These are phyloP conservation scores for Parastagonospora nodorum DNA, from an alignment of 2,329 filamentous ascomycete species.

Conservation along the genomic window DNA sequence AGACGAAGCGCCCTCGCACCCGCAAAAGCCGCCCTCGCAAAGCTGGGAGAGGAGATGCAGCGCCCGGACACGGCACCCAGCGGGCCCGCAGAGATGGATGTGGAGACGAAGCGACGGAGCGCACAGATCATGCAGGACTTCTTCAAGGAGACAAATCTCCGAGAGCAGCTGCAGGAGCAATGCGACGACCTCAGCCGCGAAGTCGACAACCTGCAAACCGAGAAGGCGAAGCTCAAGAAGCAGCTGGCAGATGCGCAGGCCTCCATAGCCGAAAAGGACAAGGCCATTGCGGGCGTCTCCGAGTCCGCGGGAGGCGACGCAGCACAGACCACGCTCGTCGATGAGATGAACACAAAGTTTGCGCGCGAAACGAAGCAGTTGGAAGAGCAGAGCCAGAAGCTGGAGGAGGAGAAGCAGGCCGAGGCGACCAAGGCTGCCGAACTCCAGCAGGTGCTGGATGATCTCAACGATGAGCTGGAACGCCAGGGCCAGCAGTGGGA, in stretches of 20 bases:
- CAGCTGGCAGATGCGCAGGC: conserved; percentile 39
- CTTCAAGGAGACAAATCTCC: conserved; percentile 45
- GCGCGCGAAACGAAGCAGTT: conserved; percentile 39
- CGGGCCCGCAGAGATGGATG: conserved; percentile 35
- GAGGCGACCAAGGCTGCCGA: conserved; percentile 40
- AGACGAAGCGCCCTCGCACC: conserved; percentile 32
- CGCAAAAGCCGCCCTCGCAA: conserved; percentile 36
- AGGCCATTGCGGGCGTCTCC: conserved; percentile 27
- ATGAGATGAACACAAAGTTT: conserved; percentile 45
- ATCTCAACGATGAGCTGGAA: conserved; percentile 43
- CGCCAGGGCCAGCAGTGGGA: conserved; percentile 43
- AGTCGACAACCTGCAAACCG: conserved; percentile 37
- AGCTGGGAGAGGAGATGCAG: conserved; percentile 31
- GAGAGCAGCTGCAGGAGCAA: conserved; percentile 44
- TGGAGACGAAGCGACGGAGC: conserved; percentile 39
- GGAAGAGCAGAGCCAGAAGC: conserved; percentile 36
- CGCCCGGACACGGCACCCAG: conserved; percentile 42
- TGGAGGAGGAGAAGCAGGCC: conserved; percentile 37
- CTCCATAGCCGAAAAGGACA: conserved; percentile 39
- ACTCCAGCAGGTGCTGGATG: conserved; percentile 42
- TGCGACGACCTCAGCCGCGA: conserved; percentile 40
- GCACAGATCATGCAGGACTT: conserved; percentile 47
- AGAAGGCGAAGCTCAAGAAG: conserved; percentile 38
- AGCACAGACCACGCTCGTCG: conserved; percentile 32
- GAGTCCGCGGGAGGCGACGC: conserved; percentile 19